A percentile compares a stretch with the other conserved stretches of the same genome.
Conservation (phyloP, 495 filamentous ascomycete genomes). For the Jackrogersella multiformis region DNA sequence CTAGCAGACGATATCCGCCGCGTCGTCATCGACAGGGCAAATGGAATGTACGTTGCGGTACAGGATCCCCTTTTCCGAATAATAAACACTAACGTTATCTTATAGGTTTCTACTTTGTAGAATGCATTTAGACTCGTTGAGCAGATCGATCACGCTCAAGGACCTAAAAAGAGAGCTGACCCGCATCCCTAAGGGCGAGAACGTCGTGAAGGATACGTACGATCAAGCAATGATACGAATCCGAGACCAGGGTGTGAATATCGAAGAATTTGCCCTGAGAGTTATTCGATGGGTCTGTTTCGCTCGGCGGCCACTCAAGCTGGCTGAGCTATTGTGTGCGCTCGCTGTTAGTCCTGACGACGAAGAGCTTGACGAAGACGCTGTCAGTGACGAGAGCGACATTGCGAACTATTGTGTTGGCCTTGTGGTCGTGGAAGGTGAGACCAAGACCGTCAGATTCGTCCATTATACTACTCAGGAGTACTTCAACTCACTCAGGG, state of each 20-base stretch:
- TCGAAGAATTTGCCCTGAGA: slow-evolving; percentile 42
- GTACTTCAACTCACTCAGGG: slow-evolving; percentile 45
- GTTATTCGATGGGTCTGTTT: slow-evolving; percentile 47
- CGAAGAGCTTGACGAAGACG: slow-evolving; percentile 42
- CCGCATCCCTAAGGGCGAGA: slow-evolving; percentile 36
- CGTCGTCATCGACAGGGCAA: slow-evolving; percentile 29
- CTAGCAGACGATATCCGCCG: slow-evolving; percentile 39
- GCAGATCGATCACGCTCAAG: slow-evolving; percentile 45
- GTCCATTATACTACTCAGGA: slow-evolving; percentile 48
- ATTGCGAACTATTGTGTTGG: slow-evolving; percentile 48
- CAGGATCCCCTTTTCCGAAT: neutral
- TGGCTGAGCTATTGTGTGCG: slow-evolving; percentile 49
- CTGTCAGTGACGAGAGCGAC: slow-evolving; percentile 38
- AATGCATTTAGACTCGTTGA: slow-evolving; percentile 52
- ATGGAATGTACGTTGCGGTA: slow-evolving; percentile 28
- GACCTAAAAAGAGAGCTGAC: slow-evolving; percentile 43
- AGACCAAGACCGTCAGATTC: slow-evolving; percentile 47
- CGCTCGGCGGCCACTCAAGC: slow-evolving; percentile 39
- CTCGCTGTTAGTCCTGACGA: slow-evolving; percentile 44
- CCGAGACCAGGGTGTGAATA: slow-evolving; percentile 41
- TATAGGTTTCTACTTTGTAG: slow-evolving; percentile 55
- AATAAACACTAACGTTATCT: neutral
- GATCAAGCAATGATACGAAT: slow-evolving; percentile 54
- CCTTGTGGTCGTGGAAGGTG: slow-evolving; percentile 48
- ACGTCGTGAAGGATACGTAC: slow-evolving; percentile 47